A percentile compares a stretch with the other conserved stretches of the same genome.
These are phyloP conservation scores for Aureobasidium sp. DNA, from an alignment of 2,329 filamentous ascomycete genomes.

Conservation along the genomic window DNA sequence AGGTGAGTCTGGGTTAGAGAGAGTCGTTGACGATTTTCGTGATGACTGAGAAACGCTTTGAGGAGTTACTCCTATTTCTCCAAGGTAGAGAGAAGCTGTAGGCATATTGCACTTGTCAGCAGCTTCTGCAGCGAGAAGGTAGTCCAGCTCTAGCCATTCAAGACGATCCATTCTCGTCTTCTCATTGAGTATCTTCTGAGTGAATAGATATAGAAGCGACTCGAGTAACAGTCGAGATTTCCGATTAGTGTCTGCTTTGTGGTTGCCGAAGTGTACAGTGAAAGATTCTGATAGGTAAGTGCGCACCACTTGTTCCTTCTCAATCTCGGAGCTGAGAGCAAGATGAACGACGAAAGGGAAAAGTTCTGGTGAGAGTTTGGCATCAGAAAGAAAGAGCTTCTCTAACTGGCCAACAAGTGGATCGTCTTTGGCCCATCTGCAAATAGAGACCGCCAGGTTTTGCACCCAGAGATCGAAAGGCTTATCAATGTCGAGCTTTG, in stretches of 20 bases:
- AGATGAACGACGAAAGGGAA: slow-evolving; percentile 66
- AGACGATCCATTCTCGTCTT: slow-evolving; percentile 68
- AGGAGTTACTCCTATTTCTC: slow-evolving; percentile 49
- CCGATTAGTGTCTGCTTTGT: slow-evolving; percentile 41
- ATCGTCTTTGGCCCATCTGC: slow-evolving; percentile 51
- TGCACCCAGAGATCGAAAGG: slow-evolving; percentile 22
- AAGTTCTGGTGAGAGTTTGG: slow-evolving; percentile 4
- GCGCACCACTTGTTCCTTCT: slow-evolving; percentile 52
- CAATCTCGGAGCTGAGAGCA: slow-evolving; percentile 61
- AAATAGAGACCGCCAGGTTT: slow-evolving; percentile 26
- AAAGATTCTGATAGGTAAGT: slow-evolving; percentile 57
- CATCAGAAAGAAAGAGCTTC: not conserved
- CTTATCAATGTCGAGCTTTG: slow-evolving; percentile 14
- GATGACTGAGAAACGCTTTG: slow-evolving; percentile 35
- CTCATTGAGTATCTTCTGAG: slow-evolving; percentile 67
- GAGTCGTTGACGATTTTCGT: slow-evolving; percentile 54
- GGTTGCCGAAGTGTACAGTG: slow-evolving; percentile 51
- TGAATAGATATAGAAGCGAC: slow-evolving; percentile 78
- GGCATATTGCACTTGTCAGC: slow-evolving; percentile 75
- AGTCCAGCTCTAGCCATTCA: slow-evolving; percentile 81
- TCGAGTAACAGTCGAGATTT: slow-evolving; percentile 69
- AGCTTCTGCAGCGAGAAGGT: slow-evolving; percentile 58
- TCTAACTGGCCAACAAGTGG: slow-evolving; percentile 59
- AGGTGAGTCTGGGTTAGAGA: slow-evolving; percentile 36
- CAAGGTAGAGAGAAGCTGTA: slow-evolving; percentile 75